Percentiles rank a stretch among this genome's conserved stretches.
These are phyloP conservation scores for Hypoxylon rubiginosum DNA, from an alignment of 2,329 filamentous ascomycete species.

Conservation along the genomic window DNA sequence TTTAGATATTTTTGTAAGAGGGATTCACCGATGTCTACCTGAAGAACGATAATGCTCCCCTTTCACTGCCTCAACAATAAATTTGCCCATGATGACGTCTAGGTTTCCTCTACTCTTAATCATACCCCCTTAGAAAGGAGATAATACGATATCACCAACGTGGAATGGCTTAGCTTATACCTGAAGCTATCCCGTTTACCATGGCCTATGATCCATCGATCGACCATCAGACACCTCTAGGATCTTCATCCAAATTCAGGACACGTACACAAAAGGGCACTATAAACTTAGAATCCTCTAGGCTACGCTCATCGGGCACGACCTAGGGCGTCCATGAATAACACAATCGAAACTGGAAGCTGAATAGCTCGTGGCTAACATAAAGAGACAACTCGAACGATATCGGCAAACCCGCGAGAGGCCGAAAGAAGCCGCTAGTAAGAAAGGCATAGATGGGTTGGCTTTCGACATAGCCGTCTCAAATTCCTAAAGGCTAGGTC, in stretches of 20 bases:
- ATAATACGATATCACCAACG: constrained; percentile 63
- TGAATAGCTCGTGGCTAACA: background rate
- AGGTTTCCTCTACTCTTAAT: constrained; percentile 62
- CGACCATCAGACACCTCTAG: background rate
- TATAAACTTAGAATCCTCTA: background rate
- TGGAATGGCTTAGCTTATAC: constrained; percentile 36
- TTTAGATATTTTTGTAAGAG: background rate
- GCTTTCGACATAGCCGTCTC: constrained; percentile 61
- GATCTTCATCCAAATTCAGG: background rate
- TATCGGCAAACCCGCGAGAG: constrained; percentile 1
- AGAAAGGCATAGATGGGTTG: constrained; percentile 36
- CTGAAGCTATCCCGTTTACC: background rate
- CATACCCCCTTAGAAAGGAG: constrained; percentile 58
- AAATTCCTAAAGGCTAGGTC: constrained; percentile 53
- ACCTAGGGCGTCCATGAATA: background rate
- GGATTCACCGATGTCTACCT: constrained; percentile 48
- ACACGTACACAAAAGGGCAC: background rate
- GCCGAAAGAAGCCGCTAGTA: constrained; percentile 8
- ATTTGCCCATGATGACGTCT: constrained; percentile 59
- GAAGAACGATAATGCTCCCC: constrained; percentile 59
- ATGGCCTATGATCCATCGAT: background rate
- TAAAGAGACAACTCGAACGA: constrained; percentile 6
- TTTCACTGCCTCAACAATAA: constrained; percentile 59
- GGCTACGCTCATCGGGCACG: background rate
- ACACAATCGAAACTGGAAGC: background rate